Conservation (phyloP, 192 early-diverging fungal genomes). For the Podila horticola region DNA sequence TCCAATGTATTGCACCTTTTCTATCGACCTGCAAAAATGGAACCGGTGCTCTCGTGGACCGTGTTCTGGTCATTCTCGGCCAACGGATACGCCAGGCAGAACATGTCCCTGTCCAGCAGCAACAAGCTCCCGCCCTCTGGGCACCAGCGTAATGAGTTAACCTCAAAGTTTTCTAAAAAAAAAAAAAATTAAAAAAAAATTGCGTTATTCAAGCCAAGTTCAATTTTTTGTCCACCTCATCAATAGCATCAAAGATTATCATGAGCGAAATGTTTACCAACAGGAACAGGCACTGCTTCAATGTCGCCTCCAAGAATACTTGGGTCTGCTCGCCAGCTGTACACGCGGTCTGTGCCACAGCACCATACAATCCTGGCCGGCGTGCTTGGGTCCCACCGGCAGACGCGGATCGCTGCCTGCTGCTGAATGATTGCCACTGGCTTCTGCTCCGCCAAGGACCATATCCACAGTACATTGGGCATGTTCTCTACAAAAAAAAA, state of each 20-base stretch:
- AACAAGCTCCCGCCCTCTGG: constrained; percentile 75
- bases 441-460: constrained; percentile 64
- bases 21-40: constrained; percentile 16
- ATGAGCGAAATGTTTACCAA: constrained; percentile 46
- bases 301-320: constrained; percentile 19
- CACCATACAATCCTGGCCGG: constrained; percentile 68
- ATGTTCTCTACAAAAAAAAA: constrained; percentile 68
- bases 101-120: constrained; percentile 80
- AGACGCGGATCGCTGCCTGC: constrained; percentile 60
- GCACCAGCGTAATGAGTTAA: constrained; percentile 71
- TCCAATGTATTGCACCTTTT: no score
- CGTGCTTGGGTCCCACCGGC: constrained; percentile 75
- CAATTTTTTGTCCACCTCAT: constrained; percentile 3
- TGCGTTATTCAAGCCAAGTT: background rate
- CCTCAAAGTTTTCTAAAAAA: constrained; percentile 72
- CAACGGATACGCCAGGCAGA: constrained; percentile 64
- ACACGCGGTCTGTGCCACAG: constrained; percentile 65
- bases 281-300: constrained; percentile 63
- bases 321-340: constrained; percentile 61
- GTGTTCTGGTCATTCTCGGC: constrained; percentile 31
- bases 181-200: no score
- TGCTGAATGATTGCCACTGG: constrained; percentile 69
- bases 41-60: constrained; percentile 26
- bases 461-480: constrained; percentile 81
- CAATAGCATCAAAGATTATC: constrained; percentile 15